A percentile compares a stretch with the other conserved stretches of the same genome.
Evolutionary conservation across 495 filamentous ascomycete genomes (phyloP).

Genomic region (Podospora australis): DNA sequence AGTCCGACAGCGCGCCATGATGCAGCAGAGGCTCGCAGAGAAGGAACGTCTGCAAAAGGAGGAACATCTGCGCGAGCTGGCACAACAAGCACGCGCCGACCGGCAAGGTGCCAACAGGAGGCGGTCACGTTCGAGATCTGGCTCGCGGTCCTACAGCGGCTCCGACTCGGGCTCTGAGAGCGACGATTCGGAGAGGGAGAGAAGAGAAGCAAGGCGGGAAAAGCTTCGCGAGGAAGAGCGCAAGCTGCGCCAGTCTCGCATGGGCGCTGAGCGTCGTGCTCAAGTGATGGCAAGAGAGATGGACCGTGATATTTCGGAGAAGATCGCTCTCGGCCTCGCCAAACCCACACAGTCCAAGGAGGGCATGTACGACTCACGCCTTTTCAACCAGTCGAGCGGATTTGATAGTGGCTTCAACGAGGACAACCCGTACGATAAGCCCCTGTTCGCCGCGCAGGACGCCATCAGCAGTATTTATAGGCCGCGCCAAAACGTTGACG

Average conservation of each 20-base stretch:
- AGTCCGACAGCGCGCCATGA: conserved; percentile 81
- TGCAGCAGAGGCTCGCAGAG: conserved; percentile 96
- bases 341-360: conserved; percentile 88
- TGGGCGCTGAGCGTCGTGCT: conserved; percentile 86
- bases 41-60: conserved; percentile 94
- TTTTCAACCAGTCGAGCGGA: conserved; percentile 91
- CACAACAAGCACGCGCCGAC: conserved; percentile 86
- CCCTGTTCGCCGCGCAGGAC: conserved; percentile 93
- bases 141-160: conserved; percentile 47
- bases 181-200: conserved; percentile 65
- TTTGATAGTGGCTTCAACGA: conserved; percentile 92
- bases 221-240: conserved; percentile 75
- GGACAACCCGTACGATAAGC: conserved; percentile 96
- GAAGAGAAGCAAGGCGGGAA: conserved; percentile 72
- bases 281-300: conserved; percentile 92
- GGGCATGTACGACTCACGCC: conserved; percentile 90
- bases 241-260: conserved; percentile 85
- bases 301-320: conserved; percentile 95
- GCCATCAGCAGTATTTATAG: conserved; percentile 93
- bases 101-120: conserved; percentile 52
- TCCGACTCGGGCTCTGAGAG: conserved; percentile 54
- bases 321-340: conserved; percentile 89
- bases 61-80: conserved; percentile 81
- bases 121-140: conserved; percentile 32
- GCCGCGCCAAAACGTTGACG: conserved; percentile 64